Base-by-base conservation (phyloP, 495 filamentous ascomycete genomes). In the Neurospora tetraspora region DNA sequence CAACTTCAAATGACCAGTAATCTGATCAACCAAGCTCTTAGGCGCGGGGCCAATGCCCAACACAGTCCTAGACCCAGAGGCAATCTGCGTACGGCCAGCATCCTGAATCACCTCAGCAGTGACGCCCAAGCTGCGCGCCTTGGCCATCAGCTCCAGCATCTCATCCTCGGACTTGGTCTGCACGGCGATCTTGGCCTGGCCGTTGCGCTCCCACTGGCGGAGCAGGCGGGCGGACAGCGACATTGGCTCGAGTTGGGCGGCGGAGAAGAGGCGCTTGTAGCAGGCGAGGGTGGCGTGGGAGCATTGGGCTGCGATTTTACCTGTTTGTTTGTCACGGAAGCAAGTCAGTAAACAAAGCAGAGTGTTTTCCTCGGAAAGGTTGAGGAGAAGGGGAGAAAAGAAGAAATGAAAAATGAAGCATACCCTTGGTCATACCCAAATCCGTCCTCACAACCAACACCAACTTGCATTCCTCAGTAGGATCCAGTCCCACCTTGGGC, bases 11-110 rank as follows among this genome's bases (percentile, higher is more conserved):
- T 89, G 85, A 5, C 96, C 94, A 6, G 96, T 97, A 69, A 99
- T 92, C 75, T 89, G 79, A 82, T 99, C 92, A 20, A 99, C 88
- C 69, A 94, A 82, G 75, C 91, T 92, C 86, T 92, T 94, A 23
- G 95, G 96, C 8, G 91, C 96, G 43, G 97, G 90, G 1, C 92
- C 92, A 73, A 99, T 86, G 5, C 96, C 96, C 45, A 98, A 85
- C 39, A 98, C 96, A 5, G 96, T 99, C 77, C 91, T 86, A 78
- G 92, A 96, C 20, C 96, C 94, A 53, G 89, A 88, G n/a, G 91
- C 94, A 82, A 99, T 97, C 89, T 98, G 96, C 39, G 96, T 99
- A 71, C 96, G 87, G 36, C 96, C 96, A n/a, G 96, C 96, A 86
- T 99, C 96, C 76, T 91, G 89, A 69, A 99, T 93, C 39, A 97